These are phyloP conservation scores for Cordyceps cateniannulata DNA, from an alignment of 2,329 filamentous ascomycete genomes.

Conservation along the genomic window DNA sequence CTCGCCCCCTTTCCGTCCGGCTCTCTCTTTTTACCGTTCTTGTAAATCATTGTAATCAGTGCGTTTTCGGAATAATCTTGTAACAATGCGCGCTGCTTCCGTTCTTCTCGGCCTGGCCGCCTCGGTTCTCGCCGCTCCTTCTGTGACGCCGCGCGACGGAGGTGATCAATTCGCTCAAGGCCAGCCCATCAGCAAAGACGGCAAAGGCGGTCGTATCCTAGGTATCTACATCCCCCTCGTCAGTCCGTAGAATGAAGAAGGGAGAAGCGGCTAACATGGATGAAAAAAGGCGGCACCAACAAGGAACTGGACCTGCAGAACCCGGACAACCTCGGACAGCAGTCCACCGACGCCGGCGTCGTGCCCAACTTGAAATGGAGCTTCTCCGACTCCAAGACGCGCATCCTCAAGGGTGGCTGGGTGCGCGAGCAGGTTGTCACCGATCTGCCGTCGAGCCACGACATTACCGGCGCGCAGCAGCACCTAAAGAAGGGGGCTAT, in stretches of 20 bases:
- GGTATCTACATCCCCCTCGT: constrained; percentile 35
- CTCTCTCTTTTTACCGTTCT: background rate
- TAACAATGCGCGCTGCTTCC: background rate
- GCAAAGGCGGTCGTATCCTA: constrained; percentile 51
- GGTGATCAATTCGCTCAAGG: constrained; percentile 39
- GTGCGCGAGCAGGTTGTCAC: constrained; percentile 58
- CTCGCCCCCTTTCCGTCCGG: background rate
- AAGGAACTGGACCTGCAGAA: constrained; percentile 54
- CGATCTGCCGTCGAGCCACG: constrained; percentile 59
- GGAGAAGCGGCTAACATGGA: background rate
- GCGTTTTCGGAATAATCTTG: background rate
- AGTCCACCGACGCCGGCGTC: constrained; percentile 55
- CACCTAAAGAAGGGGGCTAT: constrained; percentile 61
- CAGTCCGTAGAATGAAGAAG: too few relatives aligned
- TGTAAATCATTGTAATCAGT: background rate
- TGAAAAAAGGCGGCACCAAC: constrained; percentile 53
- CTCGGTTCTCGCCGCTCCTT: constrained; percentile 17
- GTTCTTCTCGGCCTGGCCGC: background rate
- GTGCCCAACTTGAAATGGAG: constrained; percentile 65
- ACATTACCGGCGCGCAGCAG: constrained; percentile 62
- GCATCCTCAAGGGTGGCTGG: constrained; percentile 58
- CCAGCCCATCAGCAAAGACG: constrained; percentile 49
- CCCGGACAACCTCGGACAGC: constrained; percentile 55
- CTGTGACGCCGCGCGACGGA: constrained; percentile 18
- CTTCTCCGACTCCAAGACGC: constrained; percentile 61